Base-by-base conservation (phyloP, 306 rosid species). In the Pachyrhizus erosus region DNA sequence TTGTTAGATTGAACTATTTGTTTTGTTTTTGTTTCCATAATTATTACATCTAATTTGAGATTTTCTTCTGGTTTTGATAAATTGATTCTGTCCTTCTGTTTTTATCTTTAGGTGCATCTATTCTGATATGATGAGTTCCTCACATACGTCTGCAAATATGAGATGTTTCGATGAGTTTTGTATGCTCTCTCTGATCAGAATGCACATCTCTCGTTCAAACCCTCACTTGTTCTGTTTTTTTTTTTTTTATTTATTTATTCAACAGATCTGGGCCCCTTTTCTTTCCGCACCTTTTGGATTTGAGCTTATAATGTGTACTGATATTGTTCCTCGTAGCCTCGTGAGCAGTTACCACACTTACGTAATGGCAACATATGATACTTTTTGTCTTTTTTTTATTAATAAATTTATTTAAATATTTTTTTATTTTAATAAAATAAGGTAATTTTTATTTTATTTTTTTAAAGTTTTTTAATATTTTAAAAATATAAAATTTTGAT, bases 171-270 rank as follows among this genome's bases (percentile, higher is more conserved):
- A 79, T 87, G 90, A 87, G 70, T 84, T 23, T 42, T 79, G 72
- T 85, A 78, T 87, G 88, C 88, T 87, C 88, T 81, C 86, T 66
- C 88, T 87, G 88, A 87, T 76, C 76, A 39, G 82, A 78, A 77
- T 78, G 33, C 46, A 7, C 48, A 17, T 70, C 34, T 45, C 49
- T 43, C 40, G 37, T 66, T 18, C 11, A 24, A 5, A 21, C 26
- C 12, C 7, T n/a, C 18, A 1, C 11, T 29, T 20, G 5, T 5
- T 40, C 31, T 58, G n/a, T 21, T n/a, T n/a, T n/a, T n/a, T n/a
- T n/a, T n/a, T n/a, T n/a, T n/a, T n/a, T n/a, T n/a, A 9, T 61
- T 61, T 1, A 2, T 27, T 61, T 14, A 10, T 10, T 23, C 0
- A 21, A 23, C 15, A 10, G 15, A 0, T 5, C 12, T n/a, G 0